These are phyloP conservation scores for Schizonepeta tenuifolia DNA, from an alignment of 257 asterid genomes.

Conservation along the genomic window DNA sequence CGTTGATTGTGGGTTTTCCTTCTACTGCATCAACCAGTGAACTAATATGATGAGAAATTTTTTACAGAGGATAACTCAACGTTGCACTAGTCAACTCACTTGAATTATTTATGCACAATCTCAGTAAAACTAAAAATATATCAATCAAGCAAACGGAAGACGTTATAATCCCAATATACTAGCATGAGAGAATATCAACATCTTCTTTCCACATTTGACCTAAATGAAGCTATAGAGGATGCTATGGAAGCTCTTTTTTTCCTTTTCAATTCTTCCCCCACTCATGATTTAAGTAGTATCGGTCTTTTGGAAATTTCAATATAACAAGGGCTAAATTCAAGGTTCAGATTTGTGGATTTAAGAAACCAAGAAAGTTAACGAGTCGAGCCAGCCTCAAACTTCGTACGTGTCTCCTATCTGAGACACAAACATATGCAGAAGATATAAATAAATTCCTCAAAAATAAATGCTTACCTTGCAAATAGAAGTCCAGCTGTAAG, in stretches of 20 bases:
- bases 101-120: not conserved
- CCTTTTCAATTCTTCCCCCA: no score
- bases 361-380: not conserved
- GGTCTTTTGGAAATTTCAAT: not conserved
- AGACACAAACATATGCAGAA: conserved; percentile 11
- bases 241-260: no score
- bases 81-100: not conserved
- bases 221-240: not conserved
- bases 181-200: conserved; percentile 1
- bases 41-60: conserved; percentile 15
- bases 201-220: not conserved
- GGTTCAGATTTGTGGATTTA: not conserved
- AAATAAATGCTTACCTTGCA: conserved; percentile 62
- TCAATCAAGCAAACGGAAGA: conserved; percentile 9
- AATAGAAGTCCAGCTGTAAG: conserved; percentile 94
- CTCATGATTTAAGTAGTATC: conserved; percentile 23
- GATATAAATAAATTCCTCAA: not conserved
- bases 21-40: conserved; percentile 54
- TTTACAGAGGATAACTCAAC: not conserved
- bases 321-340: not conserved
- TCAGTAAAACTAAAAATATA: not conserved
- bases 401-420: not conserved
- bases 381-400: conserved; percentile 4
- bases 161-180: not conserved
- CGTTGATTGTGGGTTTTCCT: conserved; percentile 61